Evolutionary conservation across 345 rosid species (phyloP).

Genomic region (Adansonia digitata): DNA sequence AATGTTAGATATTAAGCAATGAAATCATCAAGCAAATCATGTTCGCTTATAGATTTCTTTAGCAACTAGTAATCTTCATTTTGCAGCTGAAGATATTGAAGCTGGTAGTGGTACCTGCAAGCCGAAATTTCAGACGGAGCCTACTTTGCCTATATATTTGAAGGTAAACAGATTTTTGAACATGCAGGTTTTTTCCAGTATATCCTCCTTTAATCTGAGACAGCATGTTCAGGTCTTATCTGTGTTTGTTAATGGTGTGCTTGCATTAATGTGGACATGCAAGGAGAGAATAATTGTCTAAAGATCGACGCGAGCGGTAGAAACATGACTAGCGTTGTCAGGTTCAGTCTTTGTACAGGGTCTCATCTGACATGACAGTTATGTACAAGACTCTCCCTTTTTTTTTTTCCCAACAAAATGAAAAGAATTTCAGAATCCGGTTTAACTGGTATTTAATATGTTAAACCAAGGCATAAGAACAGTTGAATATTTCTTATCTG

Average conservation of each 20-base stretch:
- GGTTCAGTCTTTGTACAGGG: constrained; percentile 74
- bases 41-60: not conserved
- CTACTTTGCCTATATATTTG: constrained; percentile 79
- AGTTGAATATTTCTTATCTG: not conserved
- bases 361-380: constrained; percentile 40
- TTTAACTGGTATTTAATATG: not conserved
- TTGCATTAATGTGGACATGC: constrained; percentile 46
- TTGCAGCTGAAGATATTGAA: constrained; percentile 86
- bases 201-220: not conserved
- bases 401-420: constrained; percentile 27
- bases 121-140: constrained; percentile 70
- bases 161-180: constrained; percentile 58
- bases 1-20: too few species aligned
- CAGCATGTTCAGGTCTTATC: constrained; percentile 18
- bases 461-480: not conserved
- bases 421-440: not conserved
- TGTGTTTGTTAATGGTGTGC: too few species aligned
- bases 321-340: constrained; percentile 52
- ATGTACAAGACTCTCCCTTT: constrained; percentile 64
- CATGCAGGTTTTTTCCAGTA: constrained; percentile 3
- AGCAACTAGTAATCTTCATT: constrained; percentile 2
- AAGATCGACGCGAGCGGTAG: constrained; percentile 37
- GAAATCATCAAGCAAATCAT: not conserved
- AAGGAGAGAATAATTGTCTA: constrained; percentile 32
- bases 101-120: constrained; percentile 52